A percentile compares a stretch with the other conserved stretches of the same genome.
These are phyloP conservation scores for Avena eriantha DNA, from an alignment of 176 grass and related monocot genomes.

Conservation along the genomic window DNA sequence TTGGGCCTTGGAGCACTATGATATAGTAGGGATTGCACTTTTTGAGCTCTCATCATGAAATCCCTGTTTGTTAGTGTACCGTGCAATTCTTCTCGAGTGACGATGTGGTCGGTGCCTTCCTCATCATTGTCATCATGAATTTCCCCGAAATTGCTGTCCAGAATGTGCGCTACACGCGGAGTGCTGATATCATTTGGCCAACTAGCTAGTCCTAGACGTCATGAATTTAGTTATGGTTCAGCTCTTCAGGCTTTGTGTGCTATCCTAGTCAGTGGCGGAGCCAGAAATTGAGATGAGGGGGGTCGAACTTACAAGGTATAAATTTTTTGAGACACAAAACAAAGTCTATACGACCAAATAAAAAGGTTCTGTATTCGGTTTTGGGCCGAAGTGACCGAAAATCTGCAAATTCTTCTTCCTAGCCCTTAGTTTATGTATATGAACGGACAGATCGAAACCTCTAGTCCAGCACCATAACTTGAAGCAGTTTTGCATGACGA, in stretches of 20 bases:
- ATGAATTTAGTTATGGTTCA: not conserved
- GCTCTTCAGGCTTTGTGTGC: not conserved
- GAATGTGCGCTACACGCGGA: not conserved
- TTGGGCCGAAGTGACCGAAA: too few species aligned
- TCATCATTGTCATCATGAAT: not conserved
- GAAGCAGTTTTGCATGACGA: too few species aligned
- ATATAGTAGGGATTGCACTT: not conserved
- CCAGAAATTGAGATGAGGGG: too few species aligned
- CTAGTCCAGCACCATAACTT: too few species aligned
- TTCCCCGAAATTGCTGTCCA: not conserved
- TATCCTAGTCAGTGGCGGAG: too few species aligned
- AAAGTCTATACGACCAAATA: too few species aligned
- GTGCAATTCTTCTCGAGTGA: not conserved
- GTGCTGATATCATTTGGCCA: slow-evolving; percentile 9
- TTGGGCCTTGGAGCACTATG: not conserved
- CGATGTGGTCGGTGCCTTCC: slow-evolving; percentile 17
- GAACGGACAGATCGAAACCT: too few species aligned
- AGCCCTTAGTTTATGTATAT: too few species aligned
- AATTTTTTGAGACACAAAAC: too few species aligned
- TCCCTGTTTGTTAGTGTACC: not conserved
- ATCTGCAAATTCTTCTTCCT: too few species aligned
- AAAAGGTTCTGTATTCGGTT: too few species aligned
- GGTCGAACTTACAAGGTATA: too few species aligned
- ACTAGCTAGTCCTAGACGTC: not conserved
- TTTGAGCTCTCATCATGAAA: not conserved